These are phyloP conservation scores for Vitellaria paradoxa DNA, from an alignment of 179 eudicot species.

Conservation along the genomic window DNA sequence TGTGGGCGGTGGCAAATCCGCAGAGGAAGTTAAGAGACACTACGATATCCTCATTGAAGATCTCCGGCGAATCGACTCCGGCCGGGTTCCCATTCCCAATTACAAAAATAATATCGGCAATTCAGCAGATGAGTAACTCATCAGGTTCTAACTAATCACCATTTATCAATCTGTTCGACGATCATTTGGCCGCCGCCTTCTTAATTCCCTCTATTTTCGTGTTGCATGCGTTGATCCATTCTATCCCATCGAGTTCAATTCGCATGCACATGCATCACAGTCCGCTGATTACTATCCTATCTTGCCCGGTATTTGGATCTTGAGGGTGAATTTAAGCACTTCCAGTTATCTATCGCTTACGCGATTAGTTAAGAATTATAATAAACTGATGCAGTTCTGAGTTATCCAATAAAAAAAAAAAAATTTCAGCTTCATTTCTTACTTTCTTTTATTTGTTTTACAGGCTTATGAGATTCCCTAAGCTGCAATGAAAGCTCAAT, in stretches of 20 bases:
- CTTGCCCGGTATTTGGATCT: no score
- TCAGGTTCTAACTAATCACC: conserved; percentile 8
- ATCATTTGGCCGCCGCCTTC: background rate
- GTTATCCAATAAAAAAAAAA: no score
- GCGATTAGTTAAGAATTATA: no score
- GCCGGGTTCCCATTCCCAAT: conserved; percentile 29
- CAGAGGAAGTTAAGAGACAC: conserved; percentile 31
- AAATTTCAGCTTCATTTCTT: background rate
- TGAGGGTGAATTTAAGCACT: no score
- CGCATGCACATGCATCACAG: no score
- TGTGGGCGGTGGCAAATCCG: conserved; percentile 32
- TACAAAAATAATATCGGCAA: conserved; percentile 5
- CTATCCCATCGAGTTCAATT: no score
- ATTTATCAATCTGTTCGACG: no score
- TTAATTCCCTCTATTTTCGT: background rate
- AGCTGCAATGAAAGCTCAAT: conserved; percentile 3
- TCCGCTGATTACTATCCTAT: no score
- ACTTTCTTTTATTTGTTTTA: background rate
- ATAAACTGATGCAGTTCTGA: no score
- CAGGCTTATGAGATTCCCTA: conserved; percentile 19
- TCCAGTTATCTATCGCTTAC: no score
- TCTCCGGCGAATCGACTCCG: conserved; percentile 30
- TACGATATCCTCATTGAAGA: conserved; percentile 33
- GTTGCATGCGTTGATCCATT: no score
- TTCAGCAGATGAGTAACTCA: conserved; percentile 16